phyloP scores from a whole-genome alignment of 257 asterid species.

The Jasminum sambac region DNA sequence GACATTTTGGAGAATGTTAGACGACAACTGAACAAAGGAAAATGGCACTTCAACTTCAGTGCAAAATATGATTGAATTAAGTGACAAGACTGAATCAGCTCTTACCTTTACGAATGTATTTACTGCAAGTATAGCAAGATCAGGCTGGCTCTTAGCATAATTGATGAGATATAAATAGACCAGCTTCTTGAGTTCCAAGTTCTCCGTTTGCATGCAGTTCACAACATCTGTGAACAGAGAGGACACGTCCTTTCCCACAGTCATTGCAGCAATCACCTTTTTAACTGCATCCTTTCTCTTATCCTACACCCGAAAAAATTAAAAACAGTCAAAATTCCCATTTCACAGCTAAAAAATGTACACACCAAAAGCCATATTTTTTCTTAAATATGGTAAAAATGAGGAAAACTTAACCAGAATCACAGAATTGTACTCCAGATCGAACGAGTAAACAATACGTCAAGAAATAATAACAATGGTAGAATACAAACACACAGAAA shows the following conservation, averaged over 20 bases:
- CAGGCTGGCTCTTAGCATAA: constrained; percentile 99
- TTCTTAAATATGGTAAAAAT: neutral
- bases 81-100: constrained; percentile 9
- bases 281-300: constrained; percentile 99
- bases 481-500: constrained; percentile 17
- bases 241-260: constrained; percentile 98
- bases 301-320: constrained; percentile 55
- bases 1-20: too few relatives aligned
- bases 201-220: constrained; percentile 98
- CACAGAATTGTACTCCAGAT: neutral
- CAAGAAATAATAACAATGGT: neutral
- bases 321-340: constrained; percentile 17
- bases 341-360: neutral
- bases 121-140: constrained; percentile 97
- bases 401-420: neutral
- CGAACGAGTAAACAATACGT: neutral
- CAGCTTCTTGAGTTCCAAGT: constrained; percentile 96
- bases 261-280: constrained; percentile 99
- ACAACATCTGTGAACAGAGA: constrained; percentile 98
- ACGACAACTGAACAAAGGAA: neutral
- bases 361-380: neutral
- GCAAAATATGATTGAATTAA: neutral
- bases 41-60: neutral
- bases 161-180: constrained; percentile 96
- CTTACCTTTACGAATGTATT: constrained; percentile 96